Base-by-base conservation (phyloP, 768 basidiomycete species). In the Paxillus ammoniavirescens region DNA sequence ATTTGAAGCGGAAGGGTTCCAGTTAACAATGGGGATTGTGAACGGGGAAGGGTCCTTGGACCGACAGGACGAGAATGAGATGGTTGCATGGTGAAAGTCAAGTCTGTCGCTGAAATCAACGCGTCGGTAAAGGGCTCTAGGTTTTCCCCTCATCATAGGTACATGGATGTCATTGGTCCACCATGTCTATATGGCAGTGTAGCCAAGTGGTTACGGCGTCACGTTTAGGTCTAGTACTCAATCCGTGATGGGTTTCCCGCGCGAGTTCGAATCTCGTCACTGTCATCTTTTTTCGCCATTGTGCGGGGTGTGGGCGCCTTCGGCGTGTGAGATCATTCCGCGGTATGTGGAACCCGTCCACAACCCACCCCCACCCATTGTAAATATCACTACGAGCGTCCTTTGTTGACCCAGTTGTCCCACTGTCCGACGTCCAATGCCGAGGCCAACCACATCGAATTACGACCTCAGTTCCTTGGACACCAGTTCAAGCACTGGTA, bases 221-320 rank as follows among this genome's bases (percentile, higher is more conserved):
- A 79, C 78, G 77, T 78, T 78, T 78, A 78, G 77, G 77, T 69
- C 50, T 40, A 38, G 40, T 47, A 43, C 52, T 65, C 62, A 71
- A 71, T 71, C 77, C 77, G 77, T 78, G 77, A 78, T 78, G 77
- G 77, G 77, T 77, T 75, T 76, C 67, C 77, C 77, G 76, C 77
- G 77, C 77, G 77, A 78, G 77, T 78, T 78, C 77, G 77, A 78
- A 79, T 79, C 77, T 78, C 77, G 77, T 78, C 77, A 78, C 75
- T 79, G 76, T 78, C 77, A 78, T 15, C n/a, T 53, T 65, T 67
- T 54, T 26, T 26, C 26, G 26, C 26, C 26, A 26, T 26, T 26
- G 26, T 26, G 26, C 26, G 26, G 3, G 5, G 26, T 26, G 26
- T 26, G 26, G 21, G 21, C 21, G 21, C 26, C 26, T 26, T 26